These are phyloP conservation scores for Aspergillus sp. DNA, from an alignment of 2,329 filamentous ascomycete species.

Conservation along the genomic window DNA sequence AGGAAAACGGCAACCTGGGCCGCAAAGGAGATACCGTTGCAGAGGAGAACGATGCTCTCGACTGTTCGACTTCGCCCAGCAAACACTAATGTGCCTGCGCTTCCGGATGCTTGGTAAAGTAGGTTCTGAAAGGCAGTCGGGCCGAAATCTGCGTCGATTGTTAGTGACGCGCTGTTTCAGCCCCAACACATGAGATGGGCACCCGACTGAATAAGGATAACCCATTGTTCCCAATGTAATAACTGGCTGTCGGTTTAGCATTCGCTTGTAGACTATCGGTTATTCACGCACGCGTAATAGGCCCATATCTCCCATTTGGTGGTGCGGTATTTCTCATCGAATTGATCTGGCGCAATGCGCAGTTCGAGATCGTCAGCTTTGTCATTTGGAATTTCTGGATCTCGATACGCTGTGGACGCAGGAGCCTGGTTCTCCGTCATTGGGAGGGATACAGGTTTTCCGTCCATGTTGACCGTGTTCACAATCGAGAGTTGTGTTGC, in stretches of 20 bases:
- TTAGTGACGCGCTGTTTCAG: neutral
- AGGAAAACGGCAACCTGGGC: constrained; percentile 58
- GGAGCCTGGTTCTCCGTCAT: too few relatives aligned
- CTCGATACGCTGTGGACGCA: too few relatives aligned
- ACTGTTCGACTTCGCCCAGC: constrained; percentile 58
- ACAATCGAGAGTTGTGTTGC: neutral
- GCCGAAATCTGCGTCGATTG: constrained; percentile 48
- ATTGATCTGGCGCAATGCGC: constrained; percentile 53
- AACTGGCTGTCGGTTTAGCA: constrained; percentile 38
- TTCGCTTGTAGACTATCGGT: constrained; percentile 4
- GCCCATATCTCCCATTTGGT: constrained; percentile 55
- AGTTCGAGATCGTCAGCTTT: constrained; percentile 23
- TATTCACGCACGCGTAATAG: constrained; percentile 48
- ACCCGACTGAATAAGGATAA: constrained; percentile 55
- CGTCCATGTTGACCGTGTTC: neutral
- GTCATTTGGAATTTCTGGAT: neutral
- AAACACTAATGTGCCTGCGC: constrained; percentile 53
- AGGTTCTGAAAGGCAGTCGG: constrained; percentile 65
- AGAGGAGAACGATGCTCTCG: constrained; percentile 63
- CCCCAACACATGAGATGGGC: neutral
- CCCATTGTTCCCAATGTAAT: constrained; percentile 67
- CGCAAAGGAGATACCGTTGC: constrained; percentile 67
- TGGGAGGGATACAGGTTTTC: too few relatives aligned
- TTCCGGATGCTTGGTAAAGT: constrained; percentile 58
- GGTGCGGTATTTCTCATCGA: constrained; percentile 53